A percentile compares a stretch with the other conserved stretches of the same genome.
These are phyloP conservation scores for Peziza echinospora DNA, from an alignment of 495 filamentous ascomycete species.

Conservation along the genomic window DNA sequence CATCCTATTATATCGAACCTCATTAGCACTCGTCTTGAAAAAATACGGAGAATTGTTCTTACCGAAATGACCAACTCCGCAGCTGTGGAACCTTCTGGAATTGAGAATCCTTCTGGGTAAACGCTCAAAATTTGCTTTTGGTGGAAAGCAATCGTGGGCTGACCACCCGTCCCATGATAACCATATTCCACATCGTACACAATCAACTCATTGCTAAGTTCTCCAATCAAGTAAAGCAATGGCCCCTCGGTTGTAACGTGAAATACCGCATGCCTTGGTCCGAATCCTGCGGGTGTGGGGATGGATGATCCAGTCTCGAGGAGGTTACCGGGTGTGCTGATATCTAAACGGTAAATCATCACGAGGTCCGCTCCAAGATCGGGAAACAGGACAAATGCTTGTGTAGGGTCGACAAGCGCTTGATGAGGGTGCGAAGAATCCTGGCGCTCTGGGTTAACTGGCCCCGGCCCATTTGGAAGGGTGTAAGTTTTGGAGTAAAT, in stretches of 20 bases:
- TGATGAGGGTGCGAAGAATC: slow-evolving; percentile 47
- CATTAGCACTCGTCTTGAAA: not conserved
- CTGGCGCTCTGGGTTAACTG: slow-evolving; percentile 32
- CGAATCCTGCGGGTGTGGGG: slow-evolving; percentile 31
- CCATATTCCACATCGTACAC: slow-evolving; percentile 38
- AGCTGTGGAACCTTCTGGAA: slow-evolving; percentile 28
- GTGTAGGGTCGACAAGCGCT: slow-evolving; percentile 48
- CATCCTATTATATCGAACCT: slow-evolving; percentile 26
- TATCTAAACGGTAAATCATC: slow-evolving; percentile 30
- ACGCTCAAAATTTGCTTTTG: slow-evolving; percentile 27
- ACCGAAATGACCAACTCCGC: slow-evolving; percentile 41
- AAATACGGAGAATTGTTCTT: too few species aligned
- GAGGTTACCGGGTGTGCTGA: too few species aligned
- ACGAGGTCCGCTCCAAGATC: slow-evolving; percentile 55
- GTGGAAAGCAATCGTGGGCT: slow-evolving; percentile 22
- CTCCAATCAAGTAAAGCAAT: slow-evolving; percentile 37
- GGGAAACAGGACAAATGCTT: slow-evolving; percentile 39
- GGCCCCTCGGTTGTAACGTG: slow-evolving; percentile 12
- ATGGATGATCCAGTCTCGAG: too few species aligned
- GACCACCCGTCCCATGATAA: too few species aligned
- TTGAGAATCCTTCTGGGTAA: slow-evolving; percentile 20
- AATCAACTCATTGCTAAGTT: slow-evolving; percentile 36
- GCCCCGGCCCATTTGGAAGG: slow-evolving; percentile 28
- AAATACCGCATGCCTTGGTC: slow-evolving; percentile 49
- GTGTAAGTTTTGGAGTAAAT: slow-evolving; percentile 29